These are phyloP conservation scores for Margaritispora aquatica DNA, from an alignment of 495 filamentous ascomycete species.

Conservation along the genomic window DNA sequence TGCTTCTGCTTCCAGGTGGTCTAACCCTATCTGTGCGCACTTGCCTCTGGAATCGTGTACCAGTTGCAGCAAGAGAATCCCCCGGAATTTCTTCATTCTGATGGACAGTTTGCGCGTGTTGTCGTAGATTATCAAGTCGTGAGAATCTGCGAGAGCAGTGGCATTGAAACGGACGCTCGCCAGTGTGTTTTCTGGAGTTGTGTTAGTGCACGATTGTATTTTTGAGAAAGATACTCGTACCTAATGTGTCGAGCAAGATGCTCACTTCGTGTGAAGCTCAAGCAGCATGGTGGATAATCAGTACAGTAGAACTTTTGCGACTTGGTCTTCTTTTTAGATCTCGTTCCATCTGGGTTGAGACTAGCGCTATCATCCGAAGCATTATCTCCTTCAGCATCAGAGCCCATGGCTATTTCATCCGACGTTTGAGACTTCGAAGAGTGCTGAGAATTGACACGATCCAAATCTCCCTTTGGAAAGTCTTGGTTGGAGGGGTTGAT, in stretches of 20 bases:
- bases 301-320: constrained; percentile 95
- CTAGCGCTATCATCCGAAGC: constrained; percentile 68
- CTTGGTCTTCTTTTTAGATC: constrained; percentile 90
- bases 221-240: constrained; percentile 34
- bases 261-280: constrained; percentile 95
- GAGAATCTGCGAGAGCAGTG: constrained; percentile 94
- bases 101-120: constrained; percentile 97
- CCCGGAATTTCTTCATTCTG: constrained; percentile 94
- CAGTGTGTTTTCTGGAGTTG: constrained; percentile 79
- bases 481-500: constrained; percentile 36
- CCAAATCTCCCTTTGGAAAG: constrained; percentile 30
- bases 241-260: constrained; percentile 92
- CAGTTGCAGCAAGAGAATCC: constrained; percentile 89
- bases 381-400: constrained; percentile 58
- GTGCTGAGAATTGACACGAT: constrained; percentile 54
- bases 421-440: constrained; percentile 60
- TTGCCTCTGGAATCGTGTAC: constrained; percentile 89
- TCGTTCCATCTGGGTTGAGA: constrained; percentile 55
- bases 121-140: constrained; percentile 90
- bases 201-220: constrained; percentile 23
- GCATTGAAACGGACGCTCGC: constrained; percentile 94
- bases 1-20: constrained; percentile 60
- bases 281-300: constrained; percentile 89
- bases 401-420: constrained; percentile 68
- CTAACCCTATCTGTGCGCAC: constrained; percentile 73